These are phyloP conservation scores for Monilinia laxa DNA, from an alignment of 2,329 filamentous ascomycete species.

Conservation along the genomic window DNA sequence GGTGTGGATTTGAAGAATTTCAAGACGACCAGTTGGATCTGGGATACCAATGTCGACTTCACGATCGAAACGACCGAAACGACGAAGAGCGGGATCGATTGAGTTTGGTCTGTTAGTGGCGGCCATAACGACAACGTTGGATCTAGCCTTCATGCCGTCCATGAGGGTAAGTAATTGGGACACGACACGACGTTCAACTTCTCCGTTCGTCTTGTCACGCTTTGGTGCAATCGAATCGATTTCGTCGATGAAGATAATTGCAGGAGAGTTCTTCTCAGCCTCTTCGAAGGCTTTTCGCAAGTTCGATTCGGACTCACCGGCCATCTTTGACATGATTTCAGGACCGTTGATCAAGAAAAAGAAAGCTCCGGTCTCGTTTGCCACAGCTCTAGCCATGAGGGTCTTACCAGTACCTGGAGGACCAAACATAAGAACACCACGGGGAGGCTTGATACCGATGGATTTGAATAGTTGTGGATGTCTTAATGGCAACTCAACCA, in stretches of 20 bases:
- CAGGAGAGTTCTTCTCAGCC: conserved; percentile 98
- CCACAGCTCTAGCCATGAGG: conserved; percentile 95
- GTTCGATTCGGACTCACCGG: conserved; percentile 98
- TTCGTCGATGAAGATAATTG: conserved; percentile 99
- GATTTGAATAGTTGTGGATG: conserved; percentile 99
- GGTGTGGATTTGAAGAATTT: conserved; percentile 99
- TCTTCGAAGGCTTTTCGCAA: conserved; percentile 99
- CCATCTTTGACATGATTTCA: conserved; percentile 99
- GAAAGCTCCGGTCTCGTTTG: conserved; percentile 98
- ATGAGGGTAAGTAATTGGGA: conserved; percentile 96
- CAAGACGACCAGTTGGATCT: conserved; percentile 94
- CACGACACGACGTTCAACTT: conserved; percentile 97
- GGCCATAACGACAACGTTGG: conserved; percentile 98
- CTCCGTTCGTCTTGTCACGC: conserved; percentile 99
- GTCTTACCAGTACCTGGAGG: conserved; percentile 99
- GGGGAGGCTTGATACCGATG: conserved; percentile 98
- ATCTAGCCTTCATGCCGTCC: conserved; percentile 99
- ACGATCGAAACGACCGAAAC: conserved; percentile 97
- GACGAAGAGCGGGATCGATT: conserved; percentile 94
- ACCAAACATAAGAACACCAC: conserved; percentile 94
- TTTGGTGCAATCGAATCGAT: conserved; percentile 99
- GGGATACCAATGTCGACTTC: conserved; percentile 98
- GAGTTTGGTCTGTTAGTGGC: conserved; percentile 99
- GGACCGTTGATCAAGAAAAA: conserved; percentile 99
- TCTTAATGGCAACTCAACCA: conserved; percentile 94